Conservation (phyloP, 2,329 filamentous ascomycete species). For the Trichoderma hamatum region DNA sequence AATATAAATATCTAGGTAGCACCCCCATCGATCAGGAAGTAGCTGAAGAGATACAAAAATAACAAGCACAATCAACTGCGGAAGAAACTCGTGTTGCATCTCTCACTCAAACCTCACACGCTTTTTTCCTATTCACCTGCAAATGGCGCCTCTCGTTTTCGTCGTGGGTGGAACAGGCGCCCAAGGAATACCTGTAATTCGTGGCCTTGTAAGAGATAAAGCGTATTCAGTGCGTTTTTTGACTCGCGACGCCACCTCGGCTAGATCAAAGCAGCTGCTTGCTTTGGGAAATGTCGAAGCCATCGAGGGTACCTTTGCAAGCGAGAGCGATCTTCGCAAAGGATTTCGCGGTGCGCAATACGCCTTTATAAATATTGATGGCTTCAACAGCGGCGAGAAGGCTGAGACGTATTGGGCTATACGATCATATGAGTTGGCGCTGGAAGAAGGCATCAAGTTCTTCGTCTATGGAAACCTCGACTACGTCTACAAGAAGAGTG, state of each 20-base stretch:
- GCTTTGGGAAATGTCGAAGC: constrained; percentile 51
- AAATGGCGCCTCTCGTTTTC: constrained; percentile 33
- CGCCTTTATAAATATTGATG: constrained; percentile 59
- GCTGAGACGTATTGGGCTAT: constrained; percentile 54
- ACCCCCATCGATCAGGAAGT: not conserved
- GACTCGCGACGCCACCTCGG: constrained; percentile 49
- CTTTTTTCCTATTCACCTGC: not conserved
- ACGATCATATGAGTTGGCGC: constrained; percentile 45
- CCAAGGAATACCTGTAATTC: constrained; percentile 53
- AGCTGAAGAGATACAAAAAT: not conserved
- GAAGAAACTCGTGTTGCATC: not conserved
- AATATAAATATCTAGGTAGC: not conserved
- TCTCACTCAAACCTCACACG: not conserved
- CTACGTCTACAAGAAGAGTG: constrained; percentile 51
- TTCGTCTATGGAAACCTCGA: constrained; percentile 55
- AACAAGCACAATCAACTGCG: not conserved
- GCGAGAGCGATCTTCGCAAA: constrained; percentile 47
- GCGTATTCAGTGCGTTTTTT: constrained; percentile 51
- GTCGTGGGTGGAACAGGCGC: constrained; percentile 56
- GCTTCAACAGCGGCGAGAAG: constrained; percentile 57
- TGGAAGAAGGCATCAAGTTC: constrained; percentile 48
- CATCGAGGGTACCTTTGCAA: constrained; percentile 51
- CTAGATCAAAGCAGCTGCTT: constrained; percentile 47
- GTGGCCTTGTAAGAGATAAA: constrained; percentile 45
- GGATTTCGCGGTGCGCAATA: constrained; percentile 50